A percentile compares a stretch with the other conserved stretches of the same genome.
phyloP scores from a whole-genome alignment of 2,329 filamentous ascomycete genomes.

The Didymella sp. region DNA sequence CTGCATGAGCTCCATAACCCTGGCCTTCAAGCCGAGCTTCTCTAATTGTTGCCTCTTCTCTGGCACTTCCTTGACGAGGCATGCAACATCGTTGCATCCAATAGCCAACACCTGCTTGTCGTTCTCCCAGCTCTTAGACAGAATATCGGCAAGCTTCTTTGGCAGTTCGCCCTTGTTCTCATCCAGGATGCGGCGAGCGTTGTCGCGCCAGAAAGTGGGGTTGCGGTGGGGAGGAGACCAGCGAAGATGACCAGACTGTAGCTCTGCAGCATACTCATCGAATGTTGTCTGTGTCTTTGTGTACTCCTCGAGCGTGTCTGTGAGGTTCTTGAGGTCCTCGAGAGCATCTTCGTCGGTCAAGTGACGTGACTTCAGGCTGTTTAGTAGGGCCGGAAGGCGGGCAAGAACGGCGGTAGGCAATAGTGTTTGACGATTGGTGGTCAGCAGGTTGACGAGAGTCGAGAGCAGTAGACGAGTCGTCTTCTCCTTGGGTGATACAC shows the following conservation, averaged over 20 bases:
- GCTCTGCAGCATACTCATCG: conserved; percentile 77
- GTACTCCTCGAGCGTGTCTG: conserved; percentile 81
- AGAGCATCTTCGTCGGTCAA: conserved; percentile 61
- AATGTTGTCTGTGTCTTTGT: conserved; percentile 72
- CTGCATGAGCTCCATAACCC: conserved; percentile 93
- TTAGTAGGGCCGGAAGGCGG: conserved; percentile 71
- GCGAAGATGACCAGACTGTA: conserved; percentile 83
- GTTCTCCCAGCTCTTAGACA: conserved; percentile 82
- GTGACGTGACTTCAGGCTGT: conserved; percentile 62
- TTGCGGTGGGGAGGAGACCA: conserved; percentile 93
- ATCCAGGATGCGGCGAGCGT: conserved; percentile 85
- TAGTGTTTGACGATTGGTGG: conserved; percentile 68
- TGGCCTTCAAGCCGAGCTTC: conserved; percentile 81
- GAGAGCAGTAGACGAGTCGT: conserved; percentile 90
- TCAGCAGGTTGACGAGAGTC: conserved; percentile 87
- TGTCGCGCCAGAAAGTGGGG: conserved; percentile 88
- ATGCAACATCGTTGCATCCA: conserved; percentile 91
- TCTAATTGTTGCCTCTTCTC: conserved; percentile 82
- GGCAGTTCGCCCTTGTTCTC: conserved; percentile 80
- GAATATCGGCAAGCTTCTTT: conserved; percentile 83
- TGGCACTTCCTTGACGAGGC: conserved; percentile 84
- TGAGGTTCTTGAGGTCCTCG: conserved; percentile 57
- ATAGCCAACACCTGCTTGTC: conserved; percentile 88
- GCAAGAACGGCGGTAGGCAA: conserved; percentile 87
- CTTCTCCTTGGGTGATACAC: conserved; percentile 96